phyloP scores from a whole-genome alignment of 768 basidiomycete genomes.

The Agrocybe chaxingu region DNA sequence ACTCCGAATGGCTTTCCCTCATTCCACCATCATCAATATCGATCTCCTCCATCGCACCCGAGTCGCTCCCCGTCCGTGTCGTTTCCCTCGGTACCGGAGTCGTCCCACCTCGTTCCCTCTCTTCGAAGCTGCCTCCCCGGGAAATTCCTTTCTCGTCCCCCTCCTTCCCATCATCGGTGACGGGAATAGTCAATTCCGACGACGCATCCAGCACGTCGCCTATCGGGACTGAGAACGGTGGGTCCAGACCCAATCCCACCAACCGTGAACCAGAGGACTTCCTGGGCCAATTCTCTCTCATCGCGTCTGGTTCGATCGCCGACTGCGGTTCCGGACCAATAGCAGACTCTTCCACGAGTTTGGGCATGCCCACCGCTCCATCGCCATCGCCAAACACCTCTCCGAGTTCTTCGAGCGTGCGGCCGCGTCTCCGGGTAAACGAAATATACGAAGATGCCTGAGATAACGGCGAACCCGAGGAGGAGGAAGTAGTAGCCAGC shows the following conservation, averaged over 20 bases:
- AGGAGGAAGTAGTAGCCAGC: constrained; percentile 53
- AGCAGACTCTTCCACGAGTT: not conserved
- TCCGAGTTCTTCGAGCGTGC: constrained; percentile 48
- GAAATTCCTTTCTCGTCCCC: not conserved
- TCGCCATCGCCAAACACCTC: constrained; percentile 41
- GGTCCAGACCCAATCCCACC: no score
- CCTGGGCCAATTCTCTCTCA: no score
- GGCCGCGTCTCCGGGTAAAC: constrained; percentile 46
- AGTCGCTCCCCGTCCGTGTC: no score
- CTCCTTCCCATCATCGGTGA: not conserved
- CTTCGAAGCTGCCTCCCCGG: not conserved
- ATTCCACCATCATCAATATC: no score
- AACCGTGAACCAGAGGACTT: no score
- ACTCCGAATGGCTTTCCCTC: no score
- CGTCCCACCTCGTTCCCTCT: no score
- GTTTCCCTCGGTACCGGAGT: no score
- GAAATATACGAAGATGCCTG: constrained; percentile 42
- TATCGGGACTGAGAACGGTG: no score
- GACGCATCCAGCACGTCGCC: not conserved
- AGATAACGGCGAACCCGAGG: constrained; percentile 41
- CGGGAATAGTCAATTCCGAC: constrained; percentile 10
- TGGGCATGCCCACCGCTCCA: not conserved
- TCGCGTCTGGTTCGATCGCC: no score
- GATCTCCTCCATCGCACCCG: no score
- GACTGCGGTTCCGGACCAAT: no score